A percentile compares a stretch with the other conserved stretches of the same genome.
phyloP scores from a whole-genome alignment of 257 asterid genomes.

The Jacaranda mimosifolia region DNA sequence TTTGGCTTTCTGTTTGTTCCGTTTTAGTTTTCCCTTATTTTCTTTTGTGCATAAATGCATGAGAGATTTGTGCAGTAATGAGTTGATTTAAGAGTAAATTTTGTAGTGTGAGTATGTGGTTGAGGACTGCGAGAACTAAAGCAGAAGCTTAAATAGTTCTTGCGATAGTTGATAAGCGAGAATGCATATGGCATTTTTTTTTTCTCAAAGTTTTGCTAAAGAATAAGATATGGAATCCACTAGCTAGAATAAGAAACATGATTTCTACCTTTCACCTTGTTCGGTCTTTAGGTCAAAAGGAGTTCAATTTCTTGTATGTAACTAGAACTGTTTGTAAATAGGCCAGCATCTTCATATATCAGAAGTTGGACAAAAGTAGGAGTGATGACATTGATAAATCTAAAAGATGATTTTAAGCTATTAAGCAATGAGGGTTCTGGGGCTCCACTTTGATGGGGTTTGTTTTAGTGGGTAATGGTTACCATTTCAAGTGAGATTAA shows the following conservation, averaged over 20 bases:
- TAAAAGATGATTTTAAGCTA: slow-evolving; percentile 7
- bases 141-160: slow-evolving; percentile 19
- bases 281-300: background rate
- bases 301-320: background rate
- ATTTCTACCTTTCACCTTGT: background rate
- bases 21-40: background rate
- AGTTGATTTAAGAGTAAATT: background rate
- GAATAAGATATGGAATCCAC: background rate
- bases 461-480: background rate
- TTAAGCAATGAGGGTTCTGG: background rate
- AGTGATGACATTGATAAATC: background rate
- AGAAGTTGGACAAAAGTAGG: background rate
- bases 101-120: background rate
- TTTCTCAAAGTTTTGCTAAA: background rate
- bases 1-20: background rate
- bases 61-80: background rate
- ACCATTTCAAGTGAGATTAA: background rate
- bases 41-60: background rate
- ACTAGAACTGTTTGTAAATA: background rate
- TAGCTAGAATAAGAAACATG: background rate
- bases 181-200: background rate
- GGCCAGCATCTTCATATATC: background rate
- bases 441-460: background rate
- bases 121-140: background rate
- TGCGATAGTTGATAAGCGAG: background rate